These are phyloP conservation scores for Thelonectria rubi DNA, from an alignment of 2,329 filamentous ascomycete genomes.

Conservation along the genomic window DNA sequence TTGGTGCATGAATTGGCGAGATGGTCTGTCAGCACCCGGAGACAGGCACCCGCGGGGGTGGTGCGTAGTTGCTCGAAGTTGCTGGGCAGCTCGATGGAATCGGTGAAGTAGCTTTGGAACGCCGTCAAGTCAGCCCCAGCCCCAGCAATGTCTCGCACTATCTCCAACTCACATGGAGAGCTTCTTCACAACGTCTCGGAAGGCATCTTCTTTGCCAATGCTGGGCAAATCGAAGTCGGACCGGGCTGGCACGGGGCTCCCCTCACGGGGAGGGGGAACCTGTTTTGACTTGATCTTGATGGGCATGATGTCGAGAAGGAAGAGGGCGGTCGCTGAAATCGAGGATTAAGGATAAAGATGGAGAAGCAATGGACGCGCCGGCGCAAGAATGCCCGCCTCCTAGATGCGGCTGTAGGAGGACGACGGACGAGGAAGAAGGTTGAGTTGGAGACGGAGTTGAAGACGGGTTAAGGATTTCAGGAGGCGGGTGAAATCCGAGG, in stretches of 20 bases:
- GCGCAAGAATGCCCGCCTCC: not conserved
- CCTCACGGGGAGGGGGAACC: slow-evolving; percentile 46
- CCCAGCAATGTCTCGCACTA: not conserved
- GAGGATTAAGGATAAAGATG: not conserved
- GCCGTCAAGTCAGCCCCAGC: slow-evolving; percentile 13
- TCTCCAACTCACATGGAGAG: slow-evolving; percentile 61
- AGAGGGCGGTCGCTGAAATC: not conserved
- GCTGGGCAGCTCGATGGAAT: slow-evolving; percentile 70
- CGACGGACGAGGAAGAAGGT: not conserved
- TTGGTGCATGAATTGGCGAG: slow-evolving; percentile 71
- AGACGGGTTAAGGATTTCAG: not conserved
- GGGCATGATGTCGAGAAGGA: slow-evolving; percentile 43
- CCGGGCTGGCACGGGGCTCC: slow-evolving; percentile 48
- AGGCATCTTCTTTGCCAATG: slow-evolving; percentile 66
- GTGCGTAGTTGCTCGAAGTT: slow-evolving; percentile 79
- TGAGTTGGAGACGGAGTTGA: not conserved
- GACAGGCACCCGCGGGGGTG: slow-evolving; percentile 67
- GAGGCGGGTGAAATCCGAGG: not conserved
- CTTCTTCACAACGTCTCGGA: slow-evolving; percentile 73
- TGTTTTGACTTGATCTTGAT: slow-evolving; percentile 49
- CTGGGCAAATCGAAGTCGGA: slow-evolving; percentile 58
- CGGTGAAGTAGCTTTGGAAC: slow-evolving; percentile 64
- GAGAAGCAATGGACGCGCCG: not conserved
- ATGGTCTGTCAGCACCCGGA: slow-evolving; percentile 69
- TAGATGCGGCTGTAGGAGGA: not conserved